Conservation (phyloP, 257 asterid genomes). For the Lavandula angustifolia region DNA sequence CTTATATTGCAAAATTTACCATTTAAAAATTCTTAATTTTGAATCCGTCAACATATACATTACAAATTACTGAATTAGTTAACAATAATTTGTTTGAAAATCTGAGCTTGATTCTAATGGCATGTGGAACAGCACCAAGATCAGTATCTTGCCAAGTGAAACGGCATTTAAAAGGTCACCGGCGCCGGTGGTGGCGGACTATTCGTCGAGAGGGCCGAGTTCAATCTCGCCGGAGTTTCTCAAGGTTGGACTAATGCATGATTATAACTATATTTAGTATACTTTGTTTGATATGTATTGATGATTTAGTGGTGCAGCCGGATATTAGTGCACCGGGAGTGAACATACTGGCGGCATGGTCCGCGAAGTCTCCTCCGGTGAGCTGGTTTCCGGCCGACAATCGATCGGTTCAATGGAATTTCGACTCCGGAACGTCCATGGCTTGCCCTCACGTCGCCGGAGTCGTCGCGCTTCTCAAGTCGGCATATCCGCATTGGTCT, state of each 20-base stretch:
- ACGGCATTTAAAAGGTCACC: slow-evolving; percentile 43
- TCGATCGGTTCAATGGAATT: slow-evolving; percentile 43
- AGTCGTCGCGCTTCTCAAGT: slow-evolving; percentile 57
- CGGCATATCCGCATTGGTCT: slow-evolving; percentile 67
- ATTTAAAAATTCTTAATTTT: no score
- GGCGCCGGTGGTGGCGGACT: slow-evolving; percentile 54
- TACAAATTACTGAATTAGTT: background rate
- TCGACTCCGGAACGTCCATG: slow-evolving; percentile 73
- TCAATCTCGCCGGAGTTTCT: slow-evolving; percentile 59
- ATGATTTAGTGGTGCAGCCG: slow-evolving; percentile 38
- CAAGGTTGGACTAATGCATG: slow-evolving; percentile 41
- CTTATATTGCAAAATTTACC: no score
- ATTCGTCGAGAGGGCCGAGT: slow-evolving; percentile 76
- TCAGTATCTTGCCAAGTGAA: slow-evolving; percentile 47
- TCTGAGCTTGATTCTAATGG: background rate
- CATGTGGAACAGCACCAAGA: slow-evolving; percentile 34
- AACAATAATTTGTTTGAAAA: background rate
- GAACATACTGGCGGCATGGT: slow-evolving; percentile 67
- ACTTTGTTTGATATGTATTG: no score
- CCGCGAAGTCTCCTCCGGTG: slow-evolving; percentile 46
- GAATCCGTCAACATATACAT: no score
- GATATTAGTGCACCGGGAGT: slow-evolving; percentile 76
- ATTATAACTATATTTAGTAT: no score
- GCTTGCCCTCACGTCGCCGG: slow-evolving; percentile 82
- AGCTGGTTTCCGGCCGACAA: slow-evolving; percentile 28